Conservation (phyloP, 306 rosid genomes). For the Carpinus viminea region DNA sequence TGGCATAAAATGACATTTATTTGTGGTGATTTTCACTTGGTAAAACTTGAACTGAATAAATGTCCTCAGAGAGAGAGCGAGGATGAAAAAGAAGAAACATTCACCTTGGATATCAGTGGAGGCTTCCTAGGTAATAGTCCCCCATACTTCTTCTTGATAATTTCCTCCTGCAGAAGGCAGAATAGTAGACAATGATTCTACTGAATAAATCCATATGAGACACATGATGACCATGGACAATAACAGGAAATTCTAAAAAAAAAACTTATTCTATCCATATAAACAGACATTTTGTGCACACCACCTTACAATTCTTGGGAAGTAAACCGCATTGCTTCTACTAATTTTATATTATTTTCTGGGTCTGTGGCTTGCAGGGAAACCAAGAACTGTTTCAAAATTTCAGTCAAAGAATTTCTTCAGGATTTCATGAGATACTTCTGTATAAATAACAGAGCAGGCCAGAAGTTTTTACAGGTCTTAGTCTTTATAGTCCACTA, state of each 20-base stretch:
- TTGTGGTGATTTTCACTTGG: slow-evolving; percentile 19
- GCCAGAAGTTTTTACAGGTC: background rate
- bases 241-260: background rate
- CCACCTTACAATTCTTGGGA: slow-evolving; percentile 12
- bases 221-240: slow-evolving; percentile 11
- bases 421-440: background rate
- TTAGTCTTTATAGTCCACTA: background rate
- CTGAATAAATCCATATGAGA: slow-evolving; percentile 18
- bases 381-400: background rate
- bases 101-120: slow-evolving; percentile 94
- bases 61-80: background rate
- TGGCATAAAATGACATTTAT: slow-evolving; percentile 36
- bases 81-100: slow-evolving; percentile 13
- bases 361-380: slow-evolving; percentile 1
- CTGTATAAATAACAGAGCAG: background rate
- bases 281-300: background rate
- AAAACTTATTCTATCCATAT: background rate
- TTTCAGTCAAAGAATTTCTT: background rate
- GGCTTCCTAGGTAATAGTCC: slow-evolving; percentile 87
- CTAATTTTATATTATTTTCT: background rate
- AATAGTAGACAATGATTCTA: slow-evolving; percentile 20
- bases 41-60: background rate
- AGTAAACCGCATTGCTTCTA: background rate
- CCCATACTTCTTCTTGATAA: slow-evolving; percentile 84
- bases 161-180: slow-evolving; percentile 64